These are phyloP conservation scores for Diversispora eburnea DNA, from an alignment of 192 early-diverging fungal genomes.

Conservation along the genomic window DNA sequence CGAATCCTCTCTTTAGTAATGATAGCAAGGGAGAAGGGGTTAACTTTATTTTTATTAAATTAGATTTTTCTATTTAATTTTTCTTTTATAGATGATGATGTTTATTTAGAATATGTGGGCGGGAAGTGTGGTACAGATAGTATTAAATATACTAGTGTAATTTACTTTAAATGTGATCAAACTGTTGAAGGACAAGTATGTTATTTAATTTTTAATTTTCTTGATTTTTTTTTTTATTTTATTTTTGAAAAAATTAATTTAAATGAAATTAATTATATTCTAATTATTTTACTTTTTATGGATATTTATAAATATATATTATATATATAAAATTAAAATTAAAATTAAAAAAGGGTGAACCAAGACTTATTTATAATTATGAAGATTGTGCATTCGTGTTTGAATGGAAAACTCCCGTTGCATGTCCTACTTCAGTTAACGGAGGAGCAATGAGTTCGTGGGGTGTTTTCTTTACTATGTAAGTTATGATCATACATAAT, in stretches of 20 bases:
- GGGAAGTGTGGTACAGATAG: slow-evolving; percentile 23
- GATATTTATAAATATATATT: too few relatives aligned
- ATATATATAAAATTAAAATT: not conserved
- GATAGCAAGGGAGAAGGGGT: too few relatives aligned
- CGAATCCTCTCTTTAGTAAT: too few relatives aligned
- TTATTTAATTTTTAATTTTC: not conserved
- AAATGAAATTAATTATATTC: too few relatives aligned
- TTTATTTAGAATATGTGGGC: slow-evolving; percentile 33
- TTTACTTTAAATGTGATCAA: slow-evolving; percentile 36
- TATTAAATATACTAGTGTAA: slow-evolving; percentile 29
- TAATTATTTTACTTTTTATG: not conserved
- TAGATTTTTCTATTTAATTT: not conserved
- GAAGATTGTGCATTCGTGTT: slow-evolving; percentile 37
- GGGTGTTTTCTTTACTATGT: slow-evolving; percentile 41
- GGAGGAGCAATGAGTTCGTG: slow-evolving; percentile 18
- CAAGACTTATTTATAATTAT: slow-evolving; percentile 27
- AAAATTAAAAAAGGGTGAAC: slow-evolving; percentile 29
- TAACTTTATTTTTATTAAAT: too few relatives aligned
- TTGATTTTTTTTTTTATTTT: not conserved
- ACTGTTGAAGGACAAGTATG: slow-evolving; percentile 36
- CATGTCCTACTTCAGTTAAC: slow-evolving; percentile 30
- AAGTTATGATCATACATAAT: slow-evolving; percentile 1
- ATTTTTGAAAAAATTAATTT: not conserved
- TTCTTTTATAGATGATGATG: slow-evolving; percentile 30
- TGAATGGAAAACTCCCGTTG: slow-evolving; percentile 40